Conservation (phyloP, 176 grass and related monocot species). For the Phoenix roebelenii region DNA sequence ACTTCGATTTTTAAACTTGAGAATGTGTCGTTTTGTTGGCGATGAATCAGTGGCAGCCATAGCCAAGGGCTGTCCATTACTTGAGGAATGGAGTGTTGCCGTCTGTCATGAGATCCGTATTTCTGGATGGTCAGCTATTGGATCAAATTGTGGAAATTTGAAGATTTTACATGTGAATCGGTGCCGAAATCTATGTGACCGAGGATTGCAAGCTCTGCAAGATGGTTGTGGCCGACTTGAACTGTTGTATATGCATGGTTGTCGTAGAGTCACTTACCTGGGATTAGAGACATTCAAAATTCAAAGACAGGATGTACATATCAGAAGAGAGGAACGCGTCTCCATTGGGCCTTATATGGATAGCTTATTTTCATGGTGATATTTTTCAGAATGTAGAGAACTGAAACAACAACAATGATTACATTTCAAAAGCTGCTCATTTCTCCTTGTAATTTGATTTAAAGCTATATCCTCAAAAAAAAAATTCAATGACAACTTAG, state of each 20-base stretch:
- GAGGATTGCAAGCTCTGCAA: conserved; percentile 45
- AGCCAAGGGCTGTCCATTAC: conserved; percentile 52
- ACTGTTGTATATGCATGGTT: conserved; percentile 57
- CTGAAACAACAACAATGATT: too few relatives aligned
- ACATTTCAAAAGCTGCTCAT: too few relatives aligned
- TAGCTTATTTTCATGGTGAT: conserved; percentile 39
- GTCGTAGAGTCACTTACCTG: conserved; percentile 34
- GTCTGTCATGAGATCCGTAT: conserved; percentile 61
- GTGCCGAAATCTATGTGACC: conserved; percentile 57
- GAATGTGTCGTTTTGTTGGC: conserved; percentile 56
- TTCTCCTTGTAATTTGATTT: too few relatives aligned
- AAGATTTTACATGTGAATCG: conserved; percentile 71
- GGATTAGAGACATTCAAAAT: conserved; percentile 63
- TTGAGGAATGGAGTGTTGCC: conserved; percentile 77
- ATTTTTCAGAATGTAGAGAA: not conserved
- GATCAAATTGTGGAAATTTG: conserved; percentile 44
- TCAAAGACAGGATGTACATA: conserved; percentile 40
- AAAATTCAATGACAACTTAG: too few relatives aligned
- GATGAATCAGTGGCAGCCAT: conserved; percentile 51
- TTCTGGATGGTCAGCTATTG: conserved; percentile 64
- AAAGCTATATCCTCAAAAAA: too few relatives aligned
- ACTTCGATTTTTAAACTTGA: conserved; percentile 54
- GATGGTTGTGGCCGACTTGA: conserved; percentile 42
- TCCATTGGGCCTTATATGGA: conserved; percentile 49
- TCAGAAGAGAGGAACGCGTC: conserved; percentile 46